Evolutionary conservation across 164 flowering plant species (phyloP), one percentile per base, ranked within the genome.

Genomic region (Chloranthus sessilifolius): DNA sequence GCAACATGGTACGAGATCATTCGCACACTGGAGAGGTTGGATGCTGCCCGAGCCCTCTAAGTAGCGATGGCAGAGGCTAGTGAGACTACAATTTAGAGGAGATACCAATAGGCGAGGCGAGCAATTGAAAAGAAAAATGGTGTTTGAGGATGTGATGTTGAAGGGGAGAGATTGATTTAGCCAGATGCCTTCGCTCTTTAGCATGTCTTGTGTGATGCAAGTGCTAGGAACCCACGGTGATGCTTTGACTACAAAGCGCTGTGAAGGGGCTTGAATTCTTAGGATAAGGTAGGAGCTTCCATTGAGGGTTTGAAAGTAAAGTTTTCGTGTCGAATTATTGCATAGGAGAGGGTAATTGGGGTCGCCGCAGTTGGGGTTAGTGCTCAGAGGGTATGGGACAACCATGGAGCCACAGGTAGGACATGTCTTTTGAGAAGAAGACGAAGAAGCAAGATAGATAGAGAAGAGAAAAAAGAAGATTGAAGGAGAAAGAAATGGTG

Each of bases 341-440:
- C 85, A 80, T 4, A 66, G 83, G 10, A 82, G 64, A 37, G 60
- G 31, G 61, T 77, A 80, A 9, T 45, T 52, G 6, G 75, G 64
- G 42, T 79, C 71, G 26, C 85, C 89, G 42, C 85, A 82, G 50
- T 43, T 54, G 24, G 77, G 55, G 43, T 46, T 47, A 7, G 90
- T 83, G 66, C 90, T 79, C 21, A 83, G 56, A 22, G 83, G 82
- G 61, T 80, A 83, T 12, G 90, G 85, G 31, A 83, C 77, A 51
- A 65, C 26, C 25, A 69, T 59, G 52, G 72, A 51, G 30, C 90
- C 90, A 60, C 85, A 80, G 50, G 47, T 62, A 7, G 80, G 74
- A 41, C 90, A 83, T n/a, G 58, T 39, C 28, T 38, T 57, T 40
- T 40, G 53, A 16, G 61, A 38, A n/a, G 49, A 43, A 57, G 46